Percentiles rank a stretch among this genome's conserved stretches.
These are phyloP conservation scores for Cercospora sp. DNA, from an alignment of 2,329 filamentous ascomycete genomes.

Conservation along the genomic window DNA sequence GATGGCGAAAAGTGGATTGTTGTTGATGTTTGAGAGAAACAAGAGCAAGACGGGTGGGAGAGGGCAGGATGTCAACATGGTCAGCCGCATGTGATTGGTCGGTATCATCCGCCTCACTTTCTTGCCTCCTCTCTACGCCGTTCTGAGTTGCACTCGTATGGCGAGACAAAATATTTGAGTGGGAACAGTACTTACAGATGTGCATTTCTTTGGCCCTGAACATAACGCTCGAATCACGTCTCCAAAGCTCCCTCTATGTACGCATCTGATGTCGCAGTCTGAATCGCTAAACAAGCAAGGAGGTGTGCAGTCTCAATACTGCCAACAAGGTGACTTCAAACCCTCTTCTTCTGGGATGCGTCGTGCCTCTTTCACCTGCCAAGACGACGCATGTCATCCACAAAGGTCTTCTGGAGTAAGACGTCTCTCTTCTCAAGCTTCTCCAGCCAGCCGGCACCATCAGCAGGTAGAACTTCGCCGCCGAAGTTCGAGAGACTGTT, in stretches of 20 bases:
- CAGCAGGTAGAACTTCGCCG: not conserved
- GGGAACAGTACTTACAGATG: not conserved
- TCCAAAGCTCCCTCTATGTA: not conserved
- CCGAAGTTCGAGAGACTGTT: not conserved
- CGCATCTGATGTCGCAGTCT: not conserved
- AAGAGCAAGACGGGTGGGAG: not conserved
- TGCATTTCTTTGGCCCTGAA: not conserved
- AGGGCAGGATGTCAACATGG: not conserved
- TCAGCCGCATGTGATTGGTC: not conserved
- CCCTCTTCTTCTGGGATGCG: not conserved
- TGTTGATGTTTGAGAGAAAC: not conserved
- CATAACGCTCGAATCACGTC: not conserved
- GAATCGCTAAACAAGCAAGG: not conserved
- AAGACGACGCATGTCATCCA: slow-evolving; percentile 1
- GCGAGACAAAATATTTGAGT: not conserved
- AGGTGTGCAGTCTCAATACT: not conserved
- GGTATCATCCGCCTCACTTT: not conserved
- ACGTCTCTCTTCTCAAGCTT: slow-evolving; percentile 6
- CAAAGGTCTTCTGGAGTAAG: slow-evolving; percentile 4
- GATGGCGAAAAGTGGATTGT: not conserved
- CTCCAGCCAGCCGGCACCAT: slow-evolving; percentile 5
- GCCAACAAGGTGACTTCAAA: not conserved
- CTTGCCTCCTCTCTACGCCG: not conserved
- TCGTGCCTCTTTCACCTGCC: not conserved
- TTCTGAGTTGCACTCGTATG: not conserved